phyloP scores from a whole-genome alignment of 495 filamentous ascomycete genomes.

The Neurospora sp. region DNA sequence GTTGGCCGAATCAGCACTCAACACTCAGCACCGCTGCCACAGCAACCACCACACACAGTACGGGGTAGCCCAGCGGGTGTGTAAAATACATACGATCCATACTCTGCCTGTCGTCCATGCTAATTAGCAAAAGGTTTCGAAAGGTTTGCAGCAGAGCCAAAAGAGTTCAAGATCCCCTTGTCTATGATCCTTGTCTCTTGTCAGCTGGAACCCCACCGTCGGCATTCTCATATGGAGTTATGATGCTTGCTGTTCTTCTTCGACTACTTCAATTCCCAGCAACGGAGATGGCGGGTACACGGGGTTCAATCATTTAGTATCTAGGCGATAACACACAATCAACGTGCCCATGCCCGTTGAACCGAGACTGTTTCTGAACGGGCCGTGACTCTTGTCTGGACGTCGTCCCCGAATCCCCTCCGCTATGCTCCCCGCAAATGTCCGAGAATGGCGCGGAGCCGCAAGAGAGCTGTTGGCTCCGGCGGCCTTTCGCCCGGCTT shows the following conservation, averaged over 20 bases:
- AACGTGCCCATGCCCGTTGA: background rate
- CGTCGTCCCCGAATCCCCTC: background rate
- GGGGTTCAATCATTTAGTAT: background rate
- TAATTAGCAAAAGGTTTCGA: background rate
- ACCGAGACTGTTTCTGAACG: background rate
- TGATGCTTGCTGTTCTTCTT: background rate
- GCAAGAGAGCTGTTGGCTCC: conserved; percentile 17
- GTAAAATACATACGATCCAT: background rate
- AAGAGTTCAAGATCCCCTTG: background rate
- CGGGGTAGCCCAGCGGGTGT: background rate
- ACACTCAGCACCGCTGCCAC: background rate
- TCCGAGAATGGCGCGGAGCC: conserved; percentile 23
- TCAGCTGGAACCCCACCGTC: background rate
- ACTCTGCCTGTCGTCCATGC: background rate
- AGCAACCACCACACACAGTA: background rate
- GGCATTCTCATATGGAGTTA: background rate
- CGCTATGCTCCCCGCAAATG: conserved; percentile 14
- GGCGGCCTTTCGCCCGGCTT: conserved; percentile 13
- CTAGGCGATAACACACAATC: background rate
- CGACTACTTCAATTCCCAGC: background rate
- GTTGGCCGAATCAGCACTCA: conserved; percentile 7
- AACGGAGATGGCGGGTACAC: background rate
- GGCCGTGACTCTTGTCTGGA: background rate
- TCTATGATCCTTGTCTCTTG: background rate
- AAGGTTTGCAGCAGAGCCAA: background rate